Percentiles rank a stretch among this genome's conserved stretches.
These are phyloP conservation scores for Talaromyces sp. DNA, from an alignment of 2,329 filamentous ascomycete genomes.

Conservation along the genomic window DNA sequence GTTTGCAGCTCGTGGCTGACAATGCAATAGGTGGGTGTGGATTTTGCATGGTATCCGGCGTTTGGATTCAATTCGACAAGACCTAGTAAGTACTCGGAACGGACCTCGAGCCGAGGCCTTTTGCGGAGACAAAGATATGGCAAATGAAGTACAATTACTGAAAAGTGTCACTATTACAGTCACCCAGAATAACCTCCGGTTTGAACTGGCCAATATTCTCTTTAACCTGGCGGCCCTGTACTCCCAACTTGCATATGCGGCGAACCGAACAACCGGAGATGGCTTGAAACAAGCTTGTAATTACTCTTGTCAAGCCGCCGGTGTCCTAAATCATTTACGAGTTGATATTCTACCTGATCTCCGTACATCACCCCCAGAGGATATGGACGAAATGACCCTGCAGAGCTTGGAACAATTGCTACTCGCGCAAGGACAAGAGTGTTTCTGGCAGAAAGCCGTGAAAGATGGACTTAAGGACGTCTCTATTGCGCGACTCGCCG, in stretches of 20 bases:
- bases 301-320: conserved; percentile 86
- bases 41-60: conserved; percentile 95
- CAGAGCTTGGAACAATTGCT: conserved; percentile 81
- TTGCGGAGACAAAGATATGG: not conserved
- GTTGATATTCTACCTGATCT: conserved; percentile 78
- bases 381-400: conserved; percentile 89
- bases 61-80: conserved; percentile 85
- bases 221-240: conserved; percentile 94
- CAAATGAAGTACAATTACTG: too few relatives aligned
- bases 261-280: conserved; percentile 75
- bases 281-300: conserved; percentile 86
- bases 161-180: conserved; percentile 39
- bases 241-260: conserved; percentile 82
- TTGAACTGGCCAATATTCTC: conserved; percentile 88
- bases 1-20: conserved; percentile 9
- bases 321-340: conserved; percentile 78
- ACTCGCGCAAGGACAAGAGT: conserved; percentile 92
- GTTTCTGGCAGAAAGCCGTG: conserved; percentile 96
- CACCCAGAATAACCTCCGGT: conserved; percentile 68
- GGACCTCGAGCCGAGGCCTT: not conserved
- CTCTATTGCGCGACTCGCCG: conserved; percentile 87
- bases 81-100: conserved; percentile 50
- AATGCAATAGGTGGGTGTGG: conserved; percentile 73
- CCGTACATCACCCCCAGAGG: conserved; percentile 81
- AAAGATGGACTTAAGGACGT: conserved; percentile 92